Evolutionary conservation across 805 yeast genomes (phyloP).

Genomic region (Deakozyma indianensis): DNA sequence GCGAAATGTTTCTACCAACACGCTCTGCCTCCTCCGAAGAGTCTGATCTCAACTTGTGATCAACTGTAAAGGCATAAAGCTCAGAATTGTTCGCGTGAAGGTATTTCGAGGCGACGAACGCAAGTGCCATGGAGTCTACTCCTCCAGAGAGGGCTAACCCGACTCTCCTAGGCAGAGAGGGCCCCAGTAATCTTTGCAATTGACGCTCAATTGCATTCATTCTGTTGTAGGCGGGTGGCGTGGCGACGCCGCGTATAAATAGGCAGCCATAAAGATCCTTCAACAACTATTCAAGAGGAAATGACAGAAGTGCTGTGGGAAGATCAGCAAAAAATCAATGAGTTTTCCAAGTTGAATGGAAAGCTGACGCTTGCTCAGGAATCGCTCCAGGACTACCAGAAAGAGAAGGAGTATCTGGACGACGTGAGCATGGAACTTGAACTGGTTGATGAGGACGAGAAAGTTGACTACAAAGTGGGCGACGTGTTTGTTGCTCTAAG

Average conservation of each 20-base stretch:
- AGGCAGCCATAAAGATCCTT: not conserved
- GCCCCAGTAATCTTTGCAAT: conserved; percentile 7
- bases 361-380: conserved; percentile 46
- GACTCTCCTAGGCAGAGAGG: conserved; percentile 13
- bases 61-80: conserved; percentile 44
- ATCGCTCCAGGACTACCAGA: conserved; percentile 33
- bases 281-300: not conserved
- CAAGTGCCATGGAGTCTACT: conserved; percentile 62
- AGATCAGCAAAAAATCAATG: conserved; percentile 82
- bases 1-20: conserved; percentile 16
- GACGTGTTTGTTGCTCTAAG: conserved; percentile 59
- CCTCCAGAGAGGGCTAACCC: conserved; percentile 67
- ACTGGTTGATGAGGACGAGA: conserved; percentile 48
- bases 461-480: conserved; percentile 54
- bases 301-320: conserved; percentile 51
- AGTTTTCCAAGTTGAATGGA: conserved; percentile 69
- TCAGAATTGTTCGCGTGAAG: conserved; percentile 16
- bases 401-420: conserved; percentile 77
- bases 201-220: conserved; percentile 2
- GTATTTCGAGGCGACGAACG: conserved; percentile 32
- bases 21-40: conserved; percentile 35
- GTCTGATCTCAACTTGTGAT: conserved; percentile 41
- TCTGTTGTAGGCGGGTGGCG: too few relatives aligned
- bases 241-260: not conserved
- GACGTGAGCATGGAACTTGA: conserved; percentile 79